phyloP scores from a whole-genome alignment of 495 filamentous ascomycete genomes.

The Penicillium daleae region DNA sequence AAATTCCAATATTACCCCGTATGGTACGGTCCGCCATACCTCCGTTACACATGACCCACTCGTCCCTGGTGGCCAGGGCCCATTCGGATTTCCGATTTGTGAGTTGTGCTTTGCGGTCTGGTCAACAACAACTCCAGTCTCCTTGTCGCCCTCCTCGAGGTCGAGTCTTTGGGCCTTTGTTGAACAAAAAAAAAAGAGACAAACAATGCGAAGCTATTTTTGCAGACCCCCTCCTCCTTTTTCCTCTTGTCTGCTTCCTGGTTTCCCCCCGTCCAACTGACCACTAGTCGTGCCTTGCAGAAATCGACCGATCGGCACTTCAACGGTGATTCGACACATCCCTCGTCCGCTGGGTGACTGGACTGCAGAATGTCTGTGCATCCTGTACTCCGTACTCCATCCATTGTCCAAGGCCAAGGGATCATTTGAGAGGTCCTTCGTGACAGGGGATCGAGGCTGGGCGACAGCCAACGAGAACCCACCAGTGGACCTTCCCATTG shows the following conservation, averaged over 20 bases:
- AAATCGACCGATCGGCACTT: constrained; percentile 4
- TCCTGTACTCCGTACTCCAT: not conserved
- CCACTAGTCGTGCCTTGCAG: constrained; percentile 5
- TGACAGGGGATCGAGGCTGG: constrained; percentile 4
- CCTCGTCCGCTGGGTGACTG: constrained; percentile 1
- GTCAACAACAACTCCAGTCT: not conserved
- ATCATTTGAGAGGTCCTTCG: constrained; percentile 18
- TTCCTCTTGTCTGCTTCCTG: not conserved
- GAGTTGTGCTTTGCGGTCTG: not conserved
- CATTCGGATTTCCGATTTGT: not conserved
- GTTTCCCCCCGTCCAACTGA: not conserved
- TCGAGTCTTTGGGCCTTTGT: not conserved
- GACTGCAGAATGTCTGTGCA: constrained; percentile 16
- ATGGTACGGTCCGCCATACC: not conserved
- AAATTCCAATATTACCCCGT: not conserved
- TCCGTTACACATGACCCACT: constrained; percentile 1
- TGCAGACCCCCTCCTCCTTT: not conserved
- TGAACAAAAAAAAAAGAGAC: not conserved
- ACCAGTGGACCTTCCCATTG: constrained; percentile 15
- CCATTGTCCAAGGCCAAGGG: constrained; percentile 10
- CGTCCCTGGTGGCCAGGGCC: constrained; percentile 3
- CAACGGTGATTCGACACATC: constrained; percentile 8
- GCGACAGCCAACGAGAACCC: constrained; percentile 18
- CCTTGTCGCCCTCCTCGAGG: not conserved
- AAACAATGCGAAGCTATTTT: not conserved